Base-by-base conservation (phyloP, 345 rosid species). In the Eucalyptus pumila region DNA sequence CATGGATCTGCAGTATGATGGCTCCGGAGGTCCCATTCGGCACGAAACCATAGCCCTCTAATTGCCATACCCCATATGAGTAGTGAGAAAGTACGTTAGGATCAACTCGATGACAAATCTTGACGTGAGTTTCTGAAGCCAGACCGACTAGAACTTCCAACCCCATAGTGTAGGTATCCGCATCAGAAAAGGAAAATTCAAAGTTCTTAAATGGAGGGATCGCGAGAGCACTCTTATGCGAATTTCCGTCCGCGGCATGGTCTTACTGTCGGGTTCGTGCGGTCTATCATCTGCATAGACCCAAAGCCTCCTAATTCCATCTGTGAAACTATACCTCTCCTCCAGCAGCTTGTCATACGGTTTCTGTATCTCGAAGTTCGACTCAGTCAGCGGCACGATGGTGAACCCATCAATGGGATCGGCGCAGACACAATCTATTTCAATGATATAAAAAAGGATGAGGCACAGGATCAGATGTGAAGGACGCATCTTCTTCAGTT, bases 241-340 rank as follows among this genome's bases (percentile, higher is more conserved):
- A 76, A 92, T 85, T 89, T 92, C 94, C 10, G 93, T 93, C 80
- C 90, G 92, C 1, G 93, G 94, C 62, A 89, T 91, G 89, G 94
- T 93, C 17, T 7, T 89, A 58, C 95, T 93, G 69, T 34, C 62
- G 4, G 90, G 89, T 54, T 90, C 86, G 7, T 91, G 93, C 3
- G 95, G 94, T 90, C 91, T 93, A 91, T 93, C 94, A 49, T 90
- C 91, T 3, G 93, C 94, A 30, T 87, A 92, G 24, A 93, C 93
- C 92, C 92, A 91, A 89, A 92, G 14, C 47, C 88, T 88, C 58
- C 87, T 92, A 2, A 80, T n/a, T 32, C 94, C 93, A 62, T 91
- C 88, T 86, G 72, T 56, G 56, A 50, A 91, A 27, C 93, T 92
- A 87, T 92, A 91, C 40, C 92, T 87, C 86, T 91, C 86, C 32